These are phyloP conservation scores for Talaromyces sp. DNA, from an alignment of 2,329 filamentous ascomycete species.

Conservation along the genomic window DNA sequence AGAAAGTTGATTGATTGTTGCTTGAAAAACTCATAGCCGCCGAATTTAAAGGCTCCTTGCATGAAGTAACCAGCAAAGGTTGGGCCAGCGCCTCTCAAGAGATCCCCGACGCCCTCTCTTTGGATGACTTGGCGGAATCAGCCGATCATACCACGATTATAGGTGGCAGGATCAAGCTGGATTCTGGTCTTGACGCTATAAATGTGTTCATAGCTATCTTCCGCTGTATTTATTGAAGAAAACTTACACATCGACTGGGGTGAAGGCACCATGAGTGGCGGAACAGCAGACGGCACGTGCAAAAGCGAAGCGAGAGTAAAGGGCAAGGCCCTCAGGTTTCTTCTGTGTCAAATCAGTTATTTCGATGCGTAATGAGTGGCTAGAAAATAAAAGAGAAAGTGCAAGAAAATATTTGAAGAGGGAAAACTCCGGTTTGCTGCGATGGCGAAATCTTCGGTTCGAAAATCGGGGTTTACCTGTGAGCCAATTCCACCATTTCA, in stretches of 20 bases:
- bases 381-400: not conserved
- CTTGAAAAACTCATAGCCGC: constrained; percentile 96
- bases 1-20: constrained; percentile 75
- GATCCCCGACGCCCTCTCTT: constrained; percentile 77
- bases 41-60: constrained; percentile 88
- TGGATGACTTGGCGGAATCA: constrained; percentile 80
- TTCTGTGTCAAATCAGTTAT: constrained; percentile 22
- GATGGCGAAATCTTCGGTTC: not conserved
- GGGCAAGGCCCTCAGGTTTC: constrained; percentile 58
- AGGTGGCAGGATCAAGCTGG: constrained; percentile 82
- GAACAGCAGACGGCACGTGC: constrained; percentile 97
- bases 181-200: constrained; percentile 89
- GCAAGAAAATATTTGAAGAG: not conserved
- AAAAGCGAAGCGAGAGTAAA: constrained; percentile 95
- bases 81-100: constrained; percentile 78
- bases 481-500: not conserved
- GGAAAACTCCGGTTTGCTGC: not conserved
- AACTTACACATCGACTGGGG: constrained; percentile 98
- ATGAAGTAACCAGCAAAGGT: constrained; percentile 89
- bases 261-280: constrained; percentile 92
- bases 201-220: constrained; percentile 13
- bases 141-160: constrained; percentile 81
- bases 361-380: constrained; percentile 10
- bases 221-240: not conserved
- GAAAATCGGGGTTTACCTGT: not conserved